These are phyloP conservation scores for Paramecium octaurelia DNA, from an alignment of 73 alveolate species.

Conservation along the genomic window DNA sequence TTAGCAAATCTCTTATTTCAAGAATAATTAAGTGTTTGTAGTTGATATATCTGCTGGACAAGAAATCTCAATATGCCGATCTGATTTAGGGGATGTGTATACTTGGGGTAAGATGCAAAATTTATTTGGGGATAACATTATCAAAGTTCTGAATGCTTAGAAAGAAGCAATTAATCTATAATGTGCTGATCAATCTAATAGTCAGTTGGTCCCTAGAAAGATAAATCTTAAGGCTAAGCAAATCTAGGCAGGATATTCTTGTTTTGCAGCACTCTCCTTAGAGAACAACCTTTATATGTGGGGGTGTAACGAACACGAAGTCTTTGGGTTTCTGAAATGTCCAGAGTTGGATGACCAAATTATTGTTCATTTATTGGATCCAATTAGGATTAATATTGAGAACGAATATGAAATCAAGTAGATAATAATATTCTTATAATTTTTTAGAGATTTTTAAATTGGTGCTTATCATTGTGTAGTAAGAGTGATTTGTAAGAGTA, in stretches of 20 bases:
- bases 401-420: neutral
- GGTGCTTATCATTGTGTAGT: conserved; percentile 15
- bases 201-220: neutral
- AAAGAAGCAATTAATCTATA: neutral
- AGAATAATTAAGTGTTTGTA: neutral
- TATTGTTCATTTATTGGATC: neutral
- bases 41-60: neutral
- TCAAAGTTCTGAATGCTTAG: neutral
- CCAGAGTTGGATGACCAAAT: neutral
- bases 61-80: neutral
- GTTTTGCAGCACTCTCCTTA: neutral
- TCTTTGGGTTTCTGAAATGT: neutral
- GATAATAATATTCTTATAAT: neutral
- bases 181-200: neutral
- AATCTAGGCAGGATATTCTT: neutral
- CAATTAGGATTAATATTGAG: neutral
- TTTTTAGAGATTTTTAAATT: neutral
- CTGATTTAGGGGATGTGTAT: conserved; percentile 10
- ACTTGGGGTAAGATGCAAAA: conserved; percentile 37
- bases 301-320: conserved; percentile 16
- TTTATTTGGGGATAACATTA: neutral
- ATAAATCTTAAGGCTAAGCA: neutral
- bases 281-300: conserved; percentile 7
- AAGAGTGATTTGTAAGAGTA: neutral
- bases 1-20: neutral